Evolutionary conservation across 768 basidiomycete genomes (phyloP), one percentile per base, ranked within the genome.

Genomic region (Kwoniella dejecticola): DNA sequence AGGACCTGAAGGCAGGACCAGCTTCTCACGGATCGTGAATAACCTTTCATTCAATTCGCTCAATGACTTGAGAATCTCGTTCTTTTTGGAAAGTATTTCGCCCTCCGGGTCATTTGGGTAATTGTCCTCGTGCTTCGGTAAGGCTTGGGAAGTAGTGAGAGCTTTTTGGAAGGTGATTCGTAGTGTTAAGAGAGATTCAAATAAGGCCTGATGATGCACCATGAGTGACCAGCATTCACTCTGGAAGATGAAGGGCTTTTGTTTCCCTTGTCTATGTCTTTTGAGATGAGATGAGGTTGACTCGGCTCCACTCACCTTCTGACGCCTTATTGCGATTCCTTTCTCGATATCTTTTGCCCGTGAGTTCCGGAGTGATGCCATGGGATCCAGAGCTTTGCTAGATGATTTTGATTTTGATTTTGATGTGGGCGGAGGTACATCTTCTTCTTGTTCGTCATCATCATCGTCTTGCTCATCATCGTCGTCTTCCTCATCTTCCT

Each of bases 161-260:
- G 87, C 84, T 80, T 93, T 97, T 80, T 97, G 95, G 44, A 96
- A 79, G 24, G 87, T 87, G 76, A 98, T 98, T 33, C 95, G 86
- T n/a, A 89, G 85, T 74, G 96, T 90, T 27, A 97, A 83, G 36
- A 97, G 82, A 4, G 84, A 82, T 76, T 97, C 91, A 89, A 91
- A 96, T 33, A 93, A 79, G 2, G 83, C 82, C 92, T 97, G 70
- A 12, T 41, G n/a, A n/a, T n/a, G n/a, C n/a, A n/a, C n/a, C n/a
- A n/a, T n/a, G n/a, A n/a, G n/a, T n/a, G n/a, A n/a, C n/a, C n/a
- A n/a, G n/a, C n/a, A n/a, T n/a, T n/a, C n/a, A n/a, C n/a, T n/a
- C n/a, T n/a, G n/a, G n/a, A n/a, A n/a, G n/a, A n/a, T n/a, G n/a
- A n/a, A n/a, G n/a, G n/a, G n/a, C n/a, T n/a, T n/a, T n/a, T n/a